These are phyloP conservation scores for Venturia aucupariae DNA, from an alignment of 2,329 filamentous ascomycete species.

Conservation along the genomic window DNA sequence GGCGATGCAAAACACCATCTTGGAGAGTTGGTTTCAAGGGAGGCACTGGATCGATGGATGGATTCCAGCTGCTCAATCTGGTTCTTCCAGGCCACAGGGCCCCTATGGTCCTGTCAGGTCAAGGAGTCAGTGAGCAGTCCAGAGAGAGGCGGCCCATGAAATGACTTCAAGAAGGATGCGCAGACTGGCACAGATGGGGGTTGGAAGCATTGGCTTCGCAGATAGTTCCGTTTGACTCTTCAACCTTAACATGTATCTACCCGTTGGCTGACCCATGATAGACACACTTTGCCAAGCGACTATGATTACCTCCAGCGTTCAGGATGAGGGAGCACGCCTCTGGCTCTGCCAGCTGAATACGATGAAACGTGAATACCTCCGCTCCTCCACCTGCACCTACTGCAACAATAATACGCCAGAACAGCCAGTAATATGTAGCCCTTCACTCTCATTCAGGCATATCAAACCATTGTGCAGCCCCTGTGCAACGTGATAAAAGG, in stretches of 20 bases:
- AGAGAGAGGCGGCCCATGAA: too few relatives aligned
- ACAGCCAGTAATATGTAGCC: not conserved
- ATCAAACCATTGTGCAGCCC: not conserved
- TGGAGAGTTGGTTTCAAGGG: too few relatives aligned
- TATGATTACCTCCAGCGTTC: not conserved
- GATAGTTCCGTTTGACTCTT: not conserved
- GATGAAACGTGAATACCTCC: not conserved
- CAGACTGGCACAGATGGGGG: too few relatives aligned
- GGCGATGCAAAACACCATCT: too few relatives aligned
- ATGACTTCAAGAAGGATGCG: too few relatives aligned
- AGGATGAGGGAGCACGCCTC: not conserved
- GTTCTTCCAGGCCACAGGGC: not conserved
- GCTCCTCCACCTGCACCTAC: not conserved
- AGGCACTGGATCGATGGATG: not conserved
- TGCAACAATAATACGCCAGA: too few relatives aligned
- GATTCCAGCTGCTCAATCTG: not conserved
- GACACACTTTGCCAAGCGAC: not conserved
- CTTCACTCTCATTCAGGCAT: not conserved
- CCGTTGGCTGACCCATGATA: not conserved
- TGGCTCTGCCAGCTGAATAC: too few relatives aligned
- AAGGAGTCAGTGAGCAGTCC: too few relatives aligned
- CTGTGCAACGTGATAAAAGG: not conserved
- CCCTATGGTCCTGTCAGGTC: too few relatives aligned
- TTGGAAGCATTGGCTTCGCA: not conserved
- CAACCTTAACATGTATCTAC: not conserved